Base-by-base conservation (phyloP, 129 eudicot genomes). In the Escallonia herrerae region DNA sequence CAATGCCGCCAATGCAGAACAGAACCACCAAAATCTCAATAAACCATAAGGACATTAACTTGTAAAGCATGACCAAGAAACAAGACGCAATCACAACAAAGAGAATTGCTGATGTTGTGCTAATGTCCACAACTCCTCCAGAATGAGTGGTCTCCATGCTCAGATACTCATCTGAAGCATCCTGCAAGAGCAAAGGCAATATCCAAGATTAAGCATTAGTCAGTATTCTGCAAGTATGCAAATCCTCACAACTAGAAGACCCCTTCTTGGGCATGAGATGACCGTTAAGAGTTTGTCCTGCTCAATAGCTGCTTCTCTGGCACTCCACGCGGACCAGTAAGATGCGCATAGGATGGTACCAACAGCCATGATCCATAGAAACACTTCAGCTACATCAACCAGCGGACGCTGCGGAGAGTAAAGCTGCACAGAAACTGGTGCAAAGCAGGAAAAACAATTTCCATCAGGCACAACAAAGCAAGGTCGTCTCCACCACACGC, bases 241-340 rank as follows among this genome's bases (percentile, higher is more conserved):
- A 22, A 22, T 22, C 33, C 33, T 22, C 33, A 22, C 33, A 22
- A 22, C 33, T 22, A 22, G 33, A 22, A 22, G 33, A 22, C 33
- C 33, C 33, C 33, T 22, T 22, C 33, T 22, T 77, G 60, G 49
- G 70, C 57, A 46, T 66, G 43, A 33, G 53, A 59, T 49, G n/a
- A 94, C 99, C 95, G 89, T 94, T 66, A 89, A 70, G 50, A 89
- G 72, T 58, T 86, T 94, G 75, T 94, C 99, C 69, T 86, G 95
- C 83, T 94, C 97, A 58, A 84, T 82, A 74, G 95, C 93, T 75
- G 96, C 99, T 80, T 94, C 99, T 63, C 86, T 80, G 52, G 97
- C 97, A 67, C 77, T 86, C 94, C 95, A 89, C 5, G 99, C 97
- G 63, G 99, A 94, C 99, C 99, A 94, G 79, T 89, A 94, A 67